These are phyloP conservation scores for Eutrema salsugineum DNA, from an alignment of 441 rosid genomes.

Conservation along the genomic window DNA sequence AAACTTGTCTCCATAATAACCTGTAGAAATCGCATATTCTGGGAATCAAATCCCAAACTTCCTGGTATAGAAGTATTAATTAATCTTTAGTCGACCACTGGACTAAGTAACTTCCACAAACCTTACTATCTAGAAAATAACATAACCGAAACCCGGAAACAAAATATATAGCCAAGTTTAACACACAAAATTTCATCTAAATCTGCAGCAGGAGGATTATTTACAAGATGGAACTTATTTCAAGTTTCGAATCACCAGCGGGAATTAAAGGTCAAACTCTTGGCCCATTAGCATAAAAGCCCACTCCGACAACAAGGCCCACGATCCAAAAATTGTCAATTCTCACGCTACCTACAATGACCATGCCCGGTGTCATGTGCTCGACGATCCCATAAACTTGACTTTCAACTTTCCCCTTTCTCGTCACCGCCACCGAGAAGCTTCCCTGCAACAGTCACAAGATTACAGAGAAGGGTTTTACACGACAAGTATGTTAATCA, in stretches of 20 bases:
- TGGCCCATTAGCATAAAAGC: neutral
- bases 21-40: too few species aligned
- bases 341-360: neutral
- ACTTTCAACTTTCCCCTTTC: constrained; percentile 9
- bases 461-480: neutral
- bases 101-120: too few species aligned
- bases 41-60: too few species aligned
- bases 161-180: too few species aligned
- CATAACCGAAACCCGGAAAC: too few species aligned
- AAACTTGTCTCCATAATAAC: too few species aligned
- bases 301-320: neutral
- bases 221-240: too few species aligned
- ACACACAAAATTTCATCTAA: too few species aligned
- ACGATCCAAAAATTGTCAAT: neutral
- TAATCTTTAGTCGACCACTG: too few species aligned
- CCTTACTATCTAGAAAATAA: too few species aligned
- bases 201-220: too few species aligned
- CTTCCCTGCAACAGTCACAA: constrained; percentile 11
- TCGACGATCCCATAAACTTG: neutral
- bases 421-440: neutral
- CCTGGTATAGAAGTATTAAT: too few species aligned
- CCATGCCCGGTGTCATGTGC: neutral
- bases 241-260: neutral
- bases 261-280: neutral
- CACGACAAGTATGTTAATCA: neutral